A percentile compares a stretch with the other conserved stretches of the same genome.
Evolutionary conservation across 2,329 filamentous ascomycete genomes (phyloP).

Genomic region (Aspergillus proliferans): DNA sequence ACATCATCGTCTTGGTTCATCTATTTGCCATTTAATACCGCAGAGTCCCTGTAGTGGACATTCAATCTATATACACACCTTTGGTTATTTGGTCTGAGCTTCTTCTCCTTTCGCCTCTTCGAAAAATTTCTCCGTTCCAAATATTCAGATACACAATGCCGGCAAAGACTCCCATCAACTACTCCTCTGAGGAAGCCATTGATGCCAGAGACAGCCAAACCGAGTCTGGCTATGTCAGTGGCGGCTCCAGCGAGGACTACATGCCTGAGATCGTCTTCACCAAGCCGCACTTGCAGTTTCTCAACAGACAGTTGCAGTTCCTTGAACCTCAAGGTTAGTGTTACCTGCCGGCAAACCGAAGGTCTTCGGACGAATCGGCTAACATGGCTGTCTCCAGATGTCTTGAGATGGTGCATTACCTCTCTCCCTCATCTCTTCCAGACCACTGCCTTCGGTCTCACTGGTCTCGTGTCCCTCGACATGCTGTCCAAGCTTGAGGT

Average conservation of each 20-base stretch:
- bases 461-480: conserved; percentile 75
- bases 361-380: conserved; percentile 8
- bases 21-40: neutral
- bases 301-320: conserved; percentile 82
- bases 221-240: conserved; percentile 72
- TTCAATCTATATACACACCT: neutral
- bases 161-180: conserved; percentile 31
- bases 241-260: conserved; percentile 54
- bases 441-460: conserved; percentile 75
- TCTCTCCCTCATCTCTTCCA: conserved; percentile 86
- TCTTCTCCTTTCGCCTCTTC: conserved; percentile 5
- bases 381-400: conserved; percentile 47
- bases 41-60: neutral
- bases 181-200: conserved; percentile 31
- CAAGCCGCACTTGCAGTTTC: conserved; percentile 76
- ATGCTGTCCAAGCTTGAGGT: conserved; percentile 51
- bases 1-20: conserved; percentile 7
- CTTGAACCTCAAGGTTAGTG: conserved; percentile 68
- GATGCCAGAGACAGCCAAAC: conserved; percentile 57
- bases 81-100: neutral
- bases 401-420: conserved; percentile 85
- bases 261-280: conserved; percentile 79
- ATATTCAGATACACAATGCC: conserved; percentile 26
- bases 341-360: conserved; percentile 2
- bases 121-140: neutral